Conservation (phyloP, 805 yeast genomes). For the Vanderwaltozyma yarrowii region DNA sequence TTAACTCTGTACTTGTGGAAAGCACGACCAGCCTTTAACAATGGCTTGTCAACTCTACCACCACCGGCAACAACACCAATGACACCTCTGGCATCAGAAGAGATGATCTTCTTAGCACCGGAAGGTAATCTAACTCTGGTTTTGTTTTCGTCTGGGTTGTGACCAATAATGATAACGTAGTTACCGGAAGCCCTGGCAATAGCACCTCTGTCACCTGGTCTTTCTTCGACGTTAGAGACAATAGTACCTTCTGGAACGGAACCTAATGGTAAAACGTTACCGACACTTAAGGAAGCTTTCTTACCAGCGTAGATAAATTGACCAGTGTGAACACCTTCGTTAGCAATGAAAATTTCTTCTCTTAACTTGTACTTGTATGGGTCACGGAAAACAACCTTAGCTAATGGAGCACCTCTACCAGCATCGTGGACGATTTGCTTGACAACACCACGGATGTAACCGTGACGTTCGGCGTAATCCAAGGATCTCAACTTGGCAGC, state of each 20-base stretch:
- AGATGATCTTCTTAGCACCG: conserved; percentile 95
- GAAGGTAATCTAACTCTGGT: conserved; percentile 99
- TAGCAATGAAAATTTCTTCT: conserved; percentile 98
- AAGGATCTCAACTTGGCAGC: conserved; percentile 99
- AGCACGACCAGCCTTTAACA: conserved; percentile 99
- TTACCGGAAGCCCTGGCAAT: conserved; percentile 99
- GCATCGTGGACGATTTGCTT: conserved; percentile 98
- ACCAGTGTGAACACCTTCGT: conserved; percentile 99
- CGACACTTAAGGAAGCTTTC: conserved; percentile 93
- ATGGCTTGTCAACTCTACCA: conserved; percentile 99
- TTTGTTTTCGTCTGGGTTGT: conserved; percentile 98
- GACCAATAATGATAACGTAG: conserved; percentile 98
- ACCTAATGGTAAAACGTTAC: conserved; percentile 95
- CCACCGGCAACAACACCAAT: conserved; percentile 99
- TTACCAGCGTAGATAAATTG: conserved; percentile 98
- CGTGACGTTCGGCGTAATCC: conserved; percentile 99
- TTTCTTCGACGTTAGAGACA: conserved; percentile 96
- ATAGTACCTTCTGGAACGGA: conserved; percentile 99
- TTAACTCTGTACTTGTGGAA: conserved; percentile 99
- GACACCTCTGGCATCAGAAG: conserved; percentile 98
- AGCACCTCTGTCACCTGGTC: conserved; percentile 99
- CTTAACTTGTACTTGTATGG: conserved; percentile 98
- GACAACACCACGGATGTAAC: conserved; percentile 98
- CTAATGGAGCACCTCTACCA: conserved; percentile 99
- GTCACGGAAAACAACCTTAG: conserved; percentile 98